Conservation (phyloP, 352 stramenopile species). For the Phytophthora rubi region DNA sequence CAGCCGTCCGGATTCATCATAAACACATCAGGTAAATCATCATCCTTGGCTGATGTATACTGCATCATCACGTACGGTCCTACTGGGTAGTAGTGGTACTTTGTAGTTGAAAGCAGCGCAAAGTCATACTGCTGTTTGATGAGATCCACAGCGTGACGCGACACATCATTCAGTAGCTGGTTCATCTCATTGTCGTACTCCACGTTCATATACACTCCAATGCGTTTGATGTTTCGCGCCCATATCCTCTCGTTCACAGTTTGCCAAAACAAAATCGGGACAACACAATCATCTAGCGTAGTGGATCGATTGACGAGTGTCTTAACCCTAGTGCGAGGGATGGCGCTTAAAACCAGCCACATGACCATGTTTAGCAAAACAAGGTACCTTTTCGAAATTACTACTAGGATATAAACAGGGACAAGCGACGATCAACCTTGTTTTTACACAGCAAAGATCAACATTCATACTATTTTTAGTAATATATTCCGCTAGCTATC, state of each 20-base stretch:
- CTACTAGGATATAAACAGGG: too few relatives aligned
- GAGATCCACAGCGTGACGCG: neutral
- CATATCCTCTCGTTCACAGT: conserved; percentile 1
- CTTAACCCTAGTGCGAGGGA: too few relatives aligned
- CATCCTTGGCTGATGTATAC: neutral
- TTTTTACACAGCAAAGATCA: too few relatives aligned
- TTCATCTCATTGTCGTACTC: conserved; percentile 15
- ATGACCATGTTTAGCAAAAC: too few relatives aligned
- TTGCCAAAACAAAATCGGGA: conserved; percentile 15
- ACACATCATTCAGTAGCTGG: neutral
- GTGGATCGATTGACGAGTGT: conserved; percentile 3
- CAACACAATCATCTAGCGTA: conserved; percentile 8
- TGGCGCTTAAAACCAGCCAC: too few relatives aligned
- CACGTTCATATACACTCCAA: conserved; percentile 9
- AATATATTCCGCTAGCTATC: too few relatives aligned
- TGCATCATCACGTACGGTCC: conserved; percentile 24
- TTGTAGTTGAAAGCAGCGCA: neutral
- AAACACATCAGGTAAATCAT: conserved; percentile 8
- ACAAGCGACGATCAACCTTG: too few relatives aligned
- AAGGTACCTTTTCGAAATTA: too few relatives aligned
- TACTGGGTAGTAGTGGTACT: neutral
- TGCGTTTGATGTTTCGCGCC: neutral
- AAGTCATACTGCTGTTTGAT: too few relatives aligned
- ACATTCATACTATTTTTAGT: too few relatives aligned
- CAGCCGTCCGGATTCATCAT: conserved; percentile 5